These are phyloP conservation scores for Nemania serpens DNA, from an alignment of 2,329 filamentous ascomycete species.

Conservation along the genomic window DNA sequence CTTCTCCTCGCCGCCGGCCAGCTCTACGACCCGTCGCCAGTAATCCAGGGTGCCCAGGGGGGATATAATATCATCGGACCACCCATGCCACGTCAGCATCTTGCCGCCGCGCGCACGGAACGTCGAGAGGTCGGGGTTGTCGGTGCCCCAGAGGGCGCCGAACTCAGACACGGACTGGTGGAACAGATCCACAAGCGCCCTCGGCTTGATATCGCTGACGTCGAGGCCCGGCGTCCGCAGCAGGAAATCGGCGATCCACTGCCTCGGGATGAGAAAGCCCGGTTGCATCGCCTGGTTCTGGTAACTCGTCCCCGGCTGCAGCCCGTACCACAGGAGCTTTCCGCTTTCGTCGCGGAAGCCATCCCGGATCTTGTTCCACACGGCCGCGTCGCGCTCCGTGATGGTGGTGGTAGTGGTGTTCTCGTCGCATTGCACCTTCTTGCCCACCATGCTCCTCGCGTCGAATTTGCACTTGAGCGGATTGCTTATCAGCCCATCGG, in stretches of 20 bases:
- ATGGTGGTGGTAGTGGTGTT: conserved; percentile 33
- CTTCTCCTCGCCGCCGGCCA: conserved; percentile 25
- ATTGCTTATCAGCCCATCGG: conserved; percentile 52
- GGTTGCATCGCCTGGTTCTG: conserved; percentile 22
- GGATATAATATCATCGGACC: conserved; percentile 45
- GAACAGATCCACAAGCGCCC: conserved; percentile 34
- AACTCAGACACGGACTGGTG: conserved; percentile 29
- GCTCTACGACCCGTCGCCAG: conserved; percentile 38
- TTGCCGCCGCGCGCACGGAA: conserved; percentile 46
- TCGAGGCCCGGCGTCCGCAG: conserved; percentile 34
- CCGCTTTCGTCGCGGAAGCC: conserved; percentile 24
- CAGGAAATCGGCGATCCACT: conserved; percentile 37
- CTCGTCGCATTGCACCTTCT: conserved; percentile 37
- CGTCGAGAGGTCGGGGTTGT: conserved; percentile 35
- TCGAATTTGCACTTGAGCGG: conserved; percentile 49
- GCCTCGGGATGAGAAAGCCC: conserved; percentile 24
- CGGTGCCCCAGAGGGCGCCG: conserved; percentile 36
- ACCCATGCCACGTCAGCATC: conserved; percentile 49
- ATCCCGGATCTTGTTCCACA: conserved; percentile 32
- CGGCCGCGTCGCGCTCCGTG: conserved; percentile 35
- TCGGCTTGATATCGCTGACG: conserved; percentile 39
- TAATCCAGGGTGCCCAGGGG: conserved; percentile 42
- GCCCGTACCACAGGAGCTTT: conserved; percentile 29
- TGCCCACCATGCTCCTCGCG: conserved; percentile 46
- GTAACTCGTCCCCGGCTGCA: conserved; percentile 18